Base-by-base conservation (phyloP, 371 early-diverging fungal species). In the Syncephalis plumigaleata region DNA sequence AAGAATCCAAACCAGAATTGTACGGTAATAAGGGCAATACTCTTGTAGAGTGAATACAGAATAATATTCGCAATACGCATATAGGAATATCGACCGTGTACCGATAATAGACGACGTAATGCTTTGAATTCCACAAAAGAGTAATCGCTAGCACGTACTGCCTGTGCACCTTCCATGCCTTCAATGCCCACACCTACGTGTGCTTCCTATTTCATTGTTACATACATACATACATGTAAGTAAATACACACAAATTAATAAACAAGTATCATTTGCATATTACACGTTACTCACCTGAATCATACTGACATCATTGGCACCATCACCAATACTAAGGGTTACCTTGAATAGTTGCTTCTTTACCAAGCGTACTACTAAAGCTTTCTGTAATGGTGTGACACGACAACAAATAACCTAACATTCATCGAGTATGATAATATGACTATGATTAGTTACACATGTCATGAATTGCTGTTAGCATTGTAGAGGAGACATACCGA, bases 291-390 rank as follows among this genome's bases (percentile, higher is more conserved):
- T 31, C 44, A 76, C 84, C 52, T 89, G 88, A 51, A 98, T 88
- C 98, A 97, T 97, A 2, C 81, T 75, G 37, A 97, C 90, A 63
- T 97, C 98, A 66, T 97, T 97, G 39, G 89, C 94, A 18, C 98
- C 98, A 62, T 97, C 98, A 31, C 98, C 98, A 49, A 97, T 90
- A 9, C 89, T 85, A 46, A 92, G 63, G 45, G 91, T 78, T 47
- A 88, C 75, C 36, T 74, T 72, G 31, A 64, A 65, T 22, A 67
- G 63, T 53, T 75, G 70, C 45, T 78, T 72, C 50, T 77, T 74
- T 9, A 87, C 77, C 18, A 75, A 55, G 52, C 81, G 73, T 8
- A 91, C 90, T 21, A 97, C 87, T 39, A 81, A 56, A 0, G 90
- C 88, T 66, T 97, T 97, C 60, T 95, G 92, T 27, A 86, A 61